A percentile compares a stretch with the other conserved stretches of the same genome.
These are phyloP conservation scores for Nyssa sinensis DNA, from an alignment of 148 eudicot genomes.

Conservation along the genomic window DNA sequence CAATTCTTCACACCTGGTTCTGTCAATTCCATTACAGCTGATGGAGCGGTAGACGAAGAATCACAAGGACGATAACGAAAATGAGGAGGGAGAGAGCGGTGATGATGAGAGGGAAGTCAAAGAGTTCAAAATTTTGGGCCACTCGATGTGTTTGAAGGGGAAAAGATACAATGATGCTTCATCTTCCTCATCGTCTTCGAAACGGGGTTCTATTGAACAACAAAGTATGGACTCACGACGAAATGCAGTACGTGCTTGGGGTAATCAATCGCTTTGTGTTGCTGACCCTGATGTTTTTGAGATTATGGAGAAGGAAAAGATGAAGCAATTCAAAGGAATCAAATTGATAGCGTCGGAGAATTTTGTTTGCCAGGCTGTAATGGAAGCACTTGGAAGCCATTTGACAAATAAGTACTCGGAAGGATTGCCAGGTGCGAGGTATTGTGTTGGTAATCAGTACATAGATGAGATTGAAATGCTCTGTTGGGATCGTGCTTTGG, in stretches of 20 bases:
- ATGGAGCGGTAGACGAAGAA: slow-evolving; percentile 28
- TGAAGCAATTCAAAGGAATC: slow-evolving; percentile 21
- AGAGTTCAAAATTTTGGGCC: slow-evolving; percentile 70
- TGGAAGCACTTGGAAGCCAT: too few species aligned
- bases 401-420: slow-evolving; percentile 51
- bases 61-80: slow-evolving; percentile 19
- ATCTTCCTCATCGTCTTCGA: too few species aligned
- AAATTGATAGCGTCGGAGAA: too few species aligned
- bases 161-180: too few species aligned
- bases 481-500: slow-evolving; percentile 42
- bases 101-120: slow-evolving; percentile 43
- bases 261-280: too few species aligned
- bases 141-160: too few species aligned
- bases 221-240: too few species aligned
- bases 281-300: slow-evolving; percentile 24
- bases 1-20: slow-evolving; percentile 31
- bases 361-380: too few species aligned
- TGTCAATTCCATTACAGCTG: slow-evolving; percentile 60
- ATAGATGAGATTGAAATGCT: too few species aligned
- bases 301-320: slow-evolving; percentile 26
- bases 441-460: slow-evolving; percentile 44
- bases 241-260: too few species aligned
- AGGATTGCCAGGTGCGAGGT: slow-evolving; percentile 46
- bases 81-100: slow-evolving; percentile 19
- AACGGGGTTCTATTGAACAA: too few species aligned